Evolutionary conservation across 202 grass and related monocot genomes (phyloP), one percentile per base, ranked within the genome.

Genomic region (Elaeis oleifera): DNA sequence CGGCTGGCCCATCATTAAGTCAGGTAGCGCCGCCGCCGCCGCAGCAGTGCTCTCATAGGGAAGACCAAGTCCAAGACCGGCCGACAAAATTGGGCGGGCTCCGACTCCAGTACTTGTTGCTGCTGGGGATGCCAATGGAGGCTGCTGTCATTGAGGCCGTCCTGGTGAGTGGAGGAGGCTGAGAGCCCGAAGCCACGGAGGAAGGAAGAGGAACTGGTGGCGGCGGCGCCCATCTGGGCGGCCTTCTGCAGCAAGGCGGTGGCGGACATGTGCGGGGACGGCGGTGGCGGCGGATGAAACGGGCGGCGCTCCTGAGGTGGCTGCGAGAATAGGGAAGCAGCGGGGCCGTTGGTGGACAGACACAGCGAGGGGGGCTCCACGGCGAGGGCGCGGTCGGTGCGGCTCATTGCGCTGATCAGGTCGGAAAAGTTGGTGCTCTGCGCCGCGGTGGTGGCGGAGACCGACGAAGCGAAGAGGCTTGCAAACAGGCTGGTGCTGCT

Each of bases 231-330:
- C 91, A 96, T 96, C 57, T 96, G 84, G 14, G 87, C 84, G 0
- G 91, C 91, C 71, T 96, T 96, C 77, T 96, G 91, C 1, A 96
- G 83, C 65, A 96, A 48, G 22, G 91, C 87, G 1, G 91, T 96
- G 13, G 91, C 91, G 4, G 91, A 96, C 87, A 96, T 88, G 81
- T 96, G 91, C 15, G 70, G 79, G 2, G 87, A 88, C 1, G 76
- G 77, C 17, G 36, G 36, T 44, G 70, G 73, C 22, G 75, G 79
- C 2, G 69, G 82, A 21, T 60, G 36, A 53, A 89, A 78, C 24
- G 71, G 77, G 2, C 70, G 88, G 15, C 85, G 57, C 20, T 87
- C 82, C 7, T 68, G 28, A 23, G 63, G 26, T 1, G 72, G 79
- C 2, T 77, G 79, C 1, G 75, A 49, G 59, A 76, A 89, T 19